These are phyloP conservation scores for Crepidotus sp. DNA, from an alignment of 1,284 basidiomycete species.

Conservation along the genomic window DNA sequence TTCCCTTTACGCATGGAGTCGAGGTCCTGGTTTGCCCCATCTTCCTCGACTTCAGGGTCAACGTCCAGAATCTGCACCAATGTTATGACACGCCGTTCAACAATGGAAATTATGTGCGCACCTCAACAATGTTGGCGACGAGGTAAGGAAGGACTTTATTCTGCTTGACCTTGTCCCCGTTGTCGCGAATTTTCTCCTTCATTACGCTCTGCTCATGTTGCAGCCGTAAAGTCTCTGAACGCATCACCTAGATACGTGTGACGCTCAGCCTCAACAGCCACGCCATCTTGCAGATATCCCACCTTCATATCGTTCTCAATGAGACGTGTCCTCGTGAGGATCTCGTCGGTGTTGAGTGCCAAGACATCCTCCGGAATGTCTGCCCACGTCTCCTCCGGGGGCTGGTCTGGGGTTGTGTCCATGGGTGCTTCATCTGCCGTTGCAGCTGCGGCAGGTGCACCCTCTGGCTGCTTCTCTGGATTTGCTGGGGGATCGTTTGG, in stretches of 20 bases:
- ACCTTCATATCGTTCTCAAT: constrained; percentile 96
- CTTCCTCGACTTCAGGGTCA: constrained; percentile 87
- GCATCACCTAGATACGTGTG: constrained; percentile 67
- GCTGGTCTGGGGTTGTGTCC: constrained; percentile 65
- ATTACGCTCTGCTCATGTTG: constrained; percentile 93
- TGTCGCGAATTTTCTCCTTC: constrained; percentile 98
- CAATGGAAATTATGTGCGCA: constrained; percentile 29
- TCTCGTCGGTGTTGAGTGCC: constrained; percentile 69
- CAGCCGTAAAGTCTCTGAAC: constrained; percentile 85
- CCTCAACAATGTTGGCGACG: constrained; percentile 96
- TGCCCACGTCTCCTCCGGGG: constrained; percentile 68
- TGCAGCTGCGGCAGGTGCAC: constrained; percentile 25
- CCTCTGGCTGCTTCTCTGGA: constrained; percentile 43
- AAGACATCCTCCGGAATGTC: constrained; percentile 80
- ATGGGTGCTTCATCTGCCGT: constrained; percentile 43
- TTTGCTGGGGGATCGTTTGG: constrained; percentile 44
- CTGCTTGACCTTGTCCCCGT: constrained; percentile 98
- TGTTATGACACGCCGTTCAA: constrained; percentile 11
- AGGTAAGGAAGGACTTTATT: constrained; percentile 99
- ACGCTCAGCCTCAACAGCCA: not conserved
- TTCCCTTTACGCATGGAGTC: constrained; percentile 94
- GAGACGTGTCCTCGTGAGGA: constrained; percentile 77
- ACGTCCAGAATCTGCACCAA: constrained; percentile 79
- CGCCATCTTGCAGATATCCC: not conserved
- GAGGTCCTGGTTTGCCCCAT: constrained; percentile 89